Conservation (phyloP, 192 early-diverging fungal genomes). For the Pilaira anomala region DNA sequence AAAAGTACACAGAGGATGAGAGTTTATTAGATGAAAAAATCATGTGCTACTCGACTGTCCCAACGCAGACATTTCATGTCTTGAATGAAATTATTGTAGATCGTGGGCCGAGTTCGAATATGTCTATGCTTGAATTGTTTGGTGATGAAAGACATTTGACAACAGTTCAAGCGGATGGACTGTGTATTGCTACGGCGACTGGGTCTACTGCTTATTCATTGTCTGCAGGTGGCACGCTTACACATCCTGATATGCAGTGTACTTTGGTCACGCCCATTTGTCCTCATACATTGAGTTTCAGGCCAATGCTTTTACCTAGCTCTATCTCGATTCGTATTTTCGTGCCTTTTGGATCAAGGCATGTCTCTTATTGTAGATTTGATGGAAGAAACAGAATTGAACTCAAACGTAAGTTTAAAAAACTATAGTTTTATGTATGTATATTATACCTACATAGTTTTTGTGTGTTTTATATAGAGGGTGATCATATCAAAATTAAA, state of each 20-base stretch:
- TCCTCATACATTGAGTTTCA: slow-evolving; percentile 86
- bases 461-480: slow-evolving; percentile 46
- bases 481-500: slow-evolving; percentile 83
- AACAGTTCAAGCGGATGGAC: slow-evolving; percentile 93
- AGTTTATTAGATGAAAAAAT: slow-evolving; percentile 36
- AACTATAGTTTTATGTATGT: not conserved
- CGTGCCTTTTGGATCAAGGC: slow-evolving; percentile 75
- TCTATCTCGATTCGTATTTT: slow-evolving; percentile 81
- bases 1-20: slow-evolving; percentile 11
- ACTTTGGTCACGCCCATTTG: slow-evolving; percentile 91
- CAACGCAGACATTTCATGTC: slow-evolving; percentile 78
- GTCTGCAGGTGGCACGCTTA: slow-evolving; percentile 87
- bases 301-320: slow-evolving; percentile 94
- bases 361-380: slow-evolving; percentile 88
- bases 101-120: slow-evolving; percentile 86
- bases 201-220: slow-evolving; percentile 86
- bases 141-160: slow-evolving; percentile 84
- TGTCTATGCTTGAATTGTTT: slow-evolving; percentile 82
- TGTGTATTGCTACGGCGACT: slow-evolving; percentile 91
- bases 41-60: slow-evolving; percentile 50
- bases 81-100: slow-evolving; percentile 94
- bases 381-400: slow-evolving; percentile 91
- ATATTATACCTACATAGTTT: too few species aligned
- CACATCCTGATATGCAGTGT: slow-evolving; percentile 89
- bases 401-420: slow-evolving; percentile 54